phyloP scores from a whole-genome alignment of 2,329 filamentous ascomycete genomes.

The Fusarium papillatum region DNA sequence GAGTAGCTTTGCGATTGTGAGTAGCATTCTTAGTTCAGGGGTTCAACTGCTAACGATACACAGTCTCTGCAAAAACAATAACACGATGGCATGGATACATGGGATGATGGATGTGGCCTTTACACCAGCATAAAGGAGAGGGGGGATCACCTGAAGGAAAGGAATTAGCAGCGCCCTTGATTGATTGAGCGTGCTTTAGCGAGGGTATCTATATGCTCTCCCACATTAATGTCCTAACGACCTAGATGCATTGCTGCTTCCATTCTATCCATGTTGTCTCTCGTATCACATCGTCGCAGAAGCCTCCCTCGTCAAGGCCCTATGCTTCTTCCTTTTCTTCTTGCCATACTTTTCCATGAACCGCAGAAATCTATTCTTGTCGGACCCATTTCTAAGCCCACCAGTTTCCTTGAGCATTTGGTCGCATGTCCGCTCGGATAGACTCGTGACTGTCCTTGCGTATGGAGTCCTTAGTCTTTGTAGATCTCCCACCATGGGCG shows the following conservation, averaged over 20 bases:
- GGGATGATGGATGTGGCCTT: background rate
- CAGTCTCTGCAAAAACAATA: constrained; percentile 40
- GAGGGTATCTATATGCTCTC: constrained; percentile 7
- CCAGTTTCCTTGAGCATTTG: constrained; percentile 1
- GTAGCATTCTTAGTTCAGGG: constrained; percentile 25
- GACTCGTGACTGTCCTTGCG: constrained; percentile 13
- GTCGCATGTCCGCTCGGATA: constrained; percentile 30
- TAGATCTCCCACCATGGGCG: constrained; percentile 30
- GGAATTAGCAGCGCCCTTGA: background rate
- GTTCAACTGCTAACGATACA: background rate
- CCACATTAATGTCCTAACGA: background rate
- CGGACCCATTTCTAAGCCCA: background rate
- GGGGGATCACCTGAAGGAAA: background rate
- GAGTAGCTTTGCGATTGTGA: constrained; percentile 81
- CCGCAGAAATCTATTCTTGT: constrained; percentile 25
- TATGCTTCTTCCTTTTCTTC: constrained; percentile 33
- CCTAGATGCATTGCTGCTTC: background rate
- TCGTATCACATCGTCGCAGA: constrained; percentile 15
- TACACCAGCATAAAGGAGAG: background rate
- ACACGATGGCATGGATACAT: background rate
- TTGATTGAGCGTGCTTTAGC: constrained; percentile 1
- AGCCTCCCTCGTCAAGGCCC: constrained; percentile 19
- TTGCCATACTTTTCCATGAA: constrained; percentile 26
- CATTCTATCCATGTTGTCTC: background rate
- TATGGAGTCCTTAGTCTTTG: constrained; percentile 20